phyloP scores from a whole-genome alignment of 306 rosid genomes.

The Citrullus colocynthis region DNA sequence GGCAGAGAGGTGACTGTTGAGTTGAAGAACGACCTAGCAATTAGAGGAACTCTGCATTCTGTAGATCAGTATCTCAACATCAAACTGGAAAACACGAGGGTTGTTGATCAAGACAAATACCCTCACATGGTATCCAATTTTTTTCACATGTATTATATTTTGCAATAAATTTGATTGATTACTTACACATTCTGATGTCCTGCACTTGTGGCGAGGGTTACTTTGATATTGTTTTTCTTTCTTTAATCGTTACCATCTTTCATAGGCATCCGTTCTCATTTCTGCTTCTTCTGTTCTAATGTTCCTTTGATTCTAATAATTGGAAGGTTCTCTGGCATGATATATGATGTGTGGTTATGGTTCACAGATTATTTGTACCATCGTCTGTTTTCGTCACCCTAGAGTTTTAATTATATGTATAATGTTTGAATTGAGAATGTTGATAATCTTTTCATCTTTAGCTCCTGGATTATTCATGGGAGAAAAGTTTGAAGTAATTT shows the following conservation, averaged over 20 bases:
- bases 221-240: no score
- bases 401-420: neutral
- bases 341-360: neutral
- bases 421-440: neutral
- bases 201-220: no score
- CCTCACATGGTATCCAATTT: constrained; percentile 72
- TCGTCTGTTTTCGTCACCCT: neutral
- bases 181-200: no score
- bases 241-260: no score
- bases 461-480: neutral
- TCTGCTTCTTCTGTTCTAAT: neutral
- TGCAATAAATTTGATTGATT: no score
- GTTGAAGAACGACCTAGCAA: constrained; percentile 92
- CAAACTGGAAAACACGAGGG: constrained; percentile 94
- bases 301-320: neutral
- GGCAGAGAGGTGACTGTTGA: constrained; percentile 96
- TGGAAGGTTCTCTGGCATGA: neutral
- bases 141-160: neutral
- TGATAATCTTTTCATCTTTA: neutral
- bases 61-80: constrained; percentile 98
- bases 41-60: constrained; percentile 81
- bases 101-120: constrained; percentile 89
- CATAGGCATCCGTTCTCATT: neutral
- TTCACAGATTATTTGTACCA: neutral
- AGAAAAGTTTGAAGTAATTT: neutral